phyloP scores from a whole-genome alignment of 768 basidiomycete genomes.

The Phlebiopsis flavidoalba region DNA sequence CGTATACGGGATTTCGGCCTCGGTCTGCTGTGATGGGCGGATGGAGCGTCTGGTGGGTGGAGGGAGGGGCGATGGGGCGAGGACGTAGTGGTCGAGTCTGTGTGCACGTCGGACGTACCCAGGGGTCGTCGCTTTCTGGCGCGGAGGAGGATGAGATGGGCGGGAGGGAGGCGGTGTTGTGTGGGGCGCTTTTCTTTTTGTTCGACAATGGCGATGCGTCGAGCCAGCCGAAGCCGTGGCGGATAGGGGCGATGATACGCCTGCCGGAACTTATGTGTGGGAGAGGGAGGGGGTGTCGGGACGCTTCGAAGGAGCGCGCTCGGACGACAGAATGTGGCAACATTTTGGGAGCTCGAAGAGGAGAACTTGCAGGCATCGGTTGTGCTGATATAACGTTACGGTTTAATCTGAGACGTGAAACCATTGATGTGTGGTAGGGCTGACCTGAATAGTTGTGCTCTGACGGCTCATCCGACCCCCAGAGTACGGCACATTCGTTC shows the following conservation, averaged over 20 bases:
- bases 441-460: slow-evolving; percentile 28
- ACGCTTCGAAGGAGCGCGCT: slow-evolving; percentile 53
- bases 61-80: slow-evolving; percentile 16
- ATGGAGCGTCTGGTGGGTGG: not conserved
- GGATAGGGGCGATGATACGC: slow-evolving; percentile 33
- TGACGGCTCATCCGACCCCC: slow-evolving; percentile 28
- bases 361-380: slow-evolving; percentile 48
- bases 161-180: not conserved
- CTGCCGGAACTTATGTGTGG: slow-evolving; percentile 11
- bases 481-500: slow-evolving; percentile 40
- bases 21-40: not conserved
- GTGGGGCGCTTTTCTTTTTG: not conserved
- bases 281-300: slow-evolving; percentile 36
- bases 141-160: slow-evolving; percentile 50
- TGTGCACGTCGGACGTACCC: slow-evolving; percentile 44
- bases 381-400: too few relatives aligned
- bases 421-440: not conserved
- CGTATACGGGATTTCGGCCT: slow-evolving; percentile 26
- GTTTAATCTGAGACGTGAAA: too few relatives aligned
- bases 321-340: slow-evolving; percentile 53
- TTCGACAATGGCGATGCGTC: slow-evolving; percentile 43
- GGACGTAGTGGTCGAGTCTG: slow-evolving; percentile 48
- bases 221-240: slow-evolving; percentile 63
- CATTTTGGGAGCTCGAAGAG: slow-evolving; percentile 40
- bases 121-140: slow-evolving; percentile 57